Evolutionary conservation across 2,329 filamentous ascomycete genomes (phyloP).

Genomic region (Colletotrichum destructivum): DNA sequence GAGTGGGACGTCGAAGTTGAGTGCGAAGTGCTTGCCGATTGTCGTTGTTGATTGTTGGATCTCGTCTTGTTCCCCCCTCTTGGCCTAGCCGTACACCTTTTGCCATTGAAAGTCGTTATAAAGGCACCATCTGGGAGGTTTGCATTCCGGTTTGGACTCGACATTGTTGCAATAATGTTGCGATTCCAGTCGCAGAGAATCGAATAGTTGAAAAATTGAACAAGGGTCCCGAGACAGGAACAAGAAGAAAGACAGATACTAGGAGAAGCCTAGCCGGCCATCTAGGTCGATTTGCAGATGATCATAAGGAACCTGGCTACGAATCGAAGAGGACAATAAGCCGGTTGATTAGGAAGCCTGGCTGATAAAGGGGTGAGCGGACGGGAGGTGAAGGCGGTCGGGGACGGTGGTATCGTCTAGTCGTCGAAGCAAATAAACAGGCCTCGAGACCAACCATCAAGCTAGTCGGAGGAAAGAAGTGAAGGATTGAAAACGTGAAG

Average conservation of each 20-base stretch:
- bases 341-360: not conserved
- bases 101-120: conserved; percentile 65
- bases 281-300: conserved; percentile 38
- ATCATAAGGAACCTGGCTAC: conserved; percentile 25
- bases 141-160: conserved; percentile 49
- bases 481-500: conserved; percentile 8
- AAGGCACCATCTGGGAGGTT: conserved; percentile 62
- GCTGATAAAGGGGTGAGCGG: conserved; percentile 8
- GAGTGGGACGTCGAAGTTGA: conserved; percentile 32
- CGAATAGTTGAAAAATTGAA: conserved; percentile 44
- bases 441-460: conserved; percentile 13
- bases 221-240: conserved; percentile 14
- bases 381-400: not conserved
- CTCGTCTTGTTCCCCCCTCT: conserved; percentile 46
- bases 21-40: conserved; percentile 31
- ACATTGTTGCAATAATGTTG: conserved; percentile 57
- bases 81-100: conserved; percentile 69
- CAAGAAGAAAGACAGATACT: conserved; percentile 49
- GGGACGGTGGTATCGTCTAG: not conserved
- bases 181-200: conserved; percentile 62
- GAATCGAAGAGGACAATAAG: conserved; percentile 31
- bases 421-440: conserved; percentile 9
- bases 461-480: not conserved
- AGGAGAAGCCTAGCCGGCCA: conserved; percentile 41
- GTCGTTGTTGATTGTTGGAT: conserved; percentile 29